These are phyloP conservation scores for Cadophora gregata DNA, from an alignment of 2,329 filamentous ascomycete genomes.

Conservation along the genomic window DNA sequence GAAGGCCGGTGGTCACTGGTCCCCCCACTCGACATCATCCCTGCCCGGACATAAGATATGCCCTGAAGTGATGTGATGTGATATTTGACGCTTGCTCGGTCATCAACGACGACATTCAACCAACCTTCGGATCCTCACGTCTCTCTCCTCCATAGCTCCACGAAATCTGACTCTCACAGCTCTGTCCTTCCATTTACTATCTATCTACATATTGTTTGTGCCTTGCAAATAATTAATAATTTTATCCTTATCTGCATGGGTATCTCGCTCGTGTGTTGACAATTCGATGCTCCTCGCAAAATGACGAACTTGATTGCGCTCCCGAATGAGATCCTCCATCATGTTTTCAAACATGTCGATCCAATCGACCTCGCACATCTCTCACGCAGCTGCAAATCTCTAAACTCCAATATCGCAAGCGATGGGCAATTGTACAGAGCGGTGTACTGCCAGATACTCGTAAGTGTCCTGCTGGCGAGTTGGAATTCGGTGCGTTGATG, in stretches of 20 bases:
- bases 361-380: slow-evolving; percentile 62
- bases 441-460: slow-evolving; percentile 64
- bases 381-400: slow-evolving; percentile 55
- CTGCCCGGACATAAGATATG: slow-evolving; percentile 8
- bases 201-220: background rate
- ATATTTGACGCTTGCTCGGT: background rate
- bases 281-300: background rate
- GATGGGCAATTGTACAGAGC: slow-evolving; percentile 66
- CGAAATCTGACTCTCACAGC: background rate
- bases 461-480: slow-evolving; percentile 42
- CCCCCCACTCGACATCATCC: background rate
- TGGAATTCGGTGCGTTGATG: background rate
- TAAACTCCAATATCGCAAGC: slow-evolving; percentile 60
- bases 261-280: background rate
- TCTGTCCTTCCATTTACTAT: background rate
- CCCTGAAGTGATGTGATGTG: no score
- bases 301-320: slow-evolving; percentile 21
- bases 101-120: background rate
- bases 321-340: slow-evolving; percentile 68
- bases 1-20: background rate
- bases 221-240: background rate
- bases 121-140: background rate
- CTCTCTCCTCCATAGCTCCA: background rate
- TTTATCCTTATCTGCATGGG: background rate
- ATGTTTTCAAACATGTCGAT: slow-evolving; percentile 62